Evolutionary conservation across 2,329 filamentous ascomycete genomes (phyloP).

Genomic region (Xylaria sp.): DNA sequence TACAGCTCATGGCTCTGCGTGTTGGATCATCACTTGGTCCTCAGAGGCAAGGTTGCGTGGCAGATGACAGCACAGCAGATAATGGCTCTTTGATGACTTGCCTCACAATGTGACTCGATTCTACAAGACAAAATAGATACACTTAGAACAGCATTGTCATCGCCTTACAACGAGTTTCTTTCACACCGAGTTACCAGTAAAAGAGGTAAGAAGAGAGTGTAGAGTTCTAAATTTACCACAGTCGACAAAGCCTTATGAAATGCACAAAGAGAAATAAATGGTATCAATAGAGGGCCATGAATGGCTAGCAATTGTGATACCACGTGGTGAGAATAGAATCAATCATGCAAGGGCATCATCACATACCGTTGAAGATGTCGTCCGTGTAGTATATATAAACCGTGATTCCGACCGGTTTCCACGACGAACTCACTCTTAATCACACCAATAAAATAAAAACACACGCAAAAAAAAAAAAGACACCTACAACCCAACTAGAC

Average conservation of each 20-base stretch:
- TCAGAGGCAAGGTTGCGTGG: background rate
- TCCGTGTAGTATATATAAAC: background rate
- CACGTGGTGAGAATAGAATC: background rate
- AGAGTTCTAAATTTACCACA: conserved; percentile 3
- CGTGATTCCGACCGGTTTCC: background rate
- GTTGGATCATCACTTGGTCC: background rate
- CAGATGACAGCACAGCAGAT: background rate
- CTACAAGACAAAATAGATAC: background rate
- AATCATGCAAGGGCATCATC: background rate
- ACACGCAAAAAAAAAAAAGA: background rate
- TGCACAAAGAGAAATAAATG: background rate
- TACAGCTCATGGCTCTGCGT: background rate
- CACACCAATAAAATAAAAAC: background rate
- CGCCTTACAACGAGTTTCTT: background rate
- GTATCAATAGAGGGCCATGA: background rate
- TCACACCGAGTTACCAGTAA: background rate
- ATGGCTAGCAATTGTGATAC: background rate
- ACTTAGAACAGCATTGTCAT: background rate
- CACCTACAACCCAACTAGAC: conserved; percentile 2
- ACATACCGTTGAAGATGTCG: background rate
- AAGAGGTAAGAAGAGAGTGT: background rate
- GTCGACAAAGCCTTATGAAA: conserved; percentile 12
- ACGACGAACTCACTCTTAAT: background rate
- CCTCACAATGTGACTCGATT: background rate
- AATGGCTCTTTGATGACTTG: conserved; percentile 1